Evolutionary conservation across 176 grass and related monocot species (phyloP).

Genomic region (Oryza coarctata): DNA sequence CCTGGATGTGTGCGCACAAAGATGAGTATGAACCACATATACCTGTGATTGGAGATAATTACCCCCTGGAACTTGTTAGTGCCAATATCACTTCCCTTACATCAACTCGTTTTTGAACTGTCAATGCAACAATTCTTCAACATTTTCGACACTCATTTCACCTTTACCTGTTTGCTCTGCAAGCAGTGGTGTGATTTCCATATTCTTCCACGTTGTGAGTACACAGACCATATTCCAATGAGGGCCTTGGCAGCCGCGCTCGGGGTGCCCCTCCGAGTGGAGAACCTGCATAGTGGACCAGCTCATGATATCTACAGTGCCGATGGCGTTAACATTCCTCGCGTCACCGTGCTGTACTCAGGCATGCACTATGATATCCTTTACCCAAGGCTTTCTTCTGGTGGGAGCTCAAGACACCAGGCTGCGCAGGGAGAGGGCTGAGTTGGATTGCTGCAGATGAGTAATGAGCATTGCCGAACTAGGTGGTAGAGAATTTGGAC

Average conservation of each 20-base stretch:
- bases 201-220: not conserved
- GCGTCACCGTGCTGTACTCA: constrained; percentile 27
- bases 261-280: constrained; percentile 28
- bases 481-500: too few relatives aligned
- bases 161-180: not conserved
- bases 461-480: too few relatives aligned
- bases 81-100: not conserved
- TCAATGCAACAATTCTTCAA: constrained; percentile 19
- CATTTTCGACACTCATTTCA: not conserved
- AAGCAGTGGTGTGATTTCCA: constrained; percentile 30
- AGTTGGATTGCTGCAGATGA: too few relatives aligned
- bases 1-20: constrained; percentile 30
- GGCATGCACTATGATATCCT: constrained; percentile 33
- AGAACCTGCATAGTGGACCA: not conserved
- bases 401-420: not conserved
- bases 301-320: constrained; percentile 7
- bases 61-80: constrained; percentile 25
- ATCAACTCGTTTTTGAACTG: constrained; percentile 7
- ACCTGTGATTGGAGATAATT: not conserved
- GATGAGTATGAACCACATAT: constrained; percentile 17
- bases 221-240: constrained; percentile 33
- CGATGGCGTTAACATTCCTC: not conserved
- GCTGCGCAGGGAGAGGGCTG: not conserved
- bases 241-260: constrained; percentile 2
- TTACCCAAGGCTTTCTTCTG: constrained; percentile 13